Evolutionary conservation across 768 basidiomycete species (phyloP).

Genomic region (Aureoboletus auriporus): DNA sequence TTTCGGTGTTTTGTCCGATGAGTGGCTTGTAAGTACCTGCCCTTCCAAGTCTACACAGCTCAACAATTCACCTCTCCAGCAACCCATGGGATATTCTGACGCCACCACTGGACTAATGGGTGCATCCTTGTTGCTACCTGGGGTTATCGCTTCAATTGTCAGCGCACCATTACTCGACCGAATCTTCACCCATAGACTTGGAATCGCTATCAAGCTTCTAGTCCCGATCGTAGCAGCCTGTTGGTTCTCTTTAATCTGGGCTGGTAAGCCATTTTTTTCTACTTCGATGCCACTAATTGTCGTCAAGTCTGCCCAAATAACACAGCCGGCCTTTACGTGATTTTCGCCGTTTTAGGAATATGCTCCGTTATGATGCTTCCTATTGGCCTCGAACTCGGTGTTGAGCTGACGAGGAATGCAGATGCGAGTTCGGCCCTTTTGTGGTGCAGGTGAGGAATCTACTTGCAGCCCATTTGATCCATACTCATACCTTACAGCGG

Average conservation of each 20-base stretch:
- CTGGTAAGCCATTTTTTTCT: slow-evolving; percentile 42
- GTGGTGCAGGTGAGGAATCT: slow-evolving; percentile 61
- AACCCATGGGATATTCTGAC: slow-evolving; percentile 69
- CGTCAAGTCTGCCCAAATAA: slow-evolving; percentile 59
- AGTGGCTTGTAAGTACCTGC: slow-evolving; percentile 57
- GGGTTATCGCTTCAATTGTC: slow-evolving; percentile 63
- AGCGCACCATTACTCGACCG: slow-evolving; percentile 79
- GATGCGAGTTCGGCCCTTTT: slow-evolving; percentile 72
- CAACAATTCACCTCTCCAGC: slow-evolving; percentile 35
- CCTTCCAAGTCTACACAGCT: not conserved
- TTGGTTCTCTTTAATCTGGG: slow-evolving; percentile 82
- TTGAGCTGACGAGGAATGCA: slow-evolving; percentile 76
- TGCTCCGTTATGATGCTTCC: slow-evolving; percentile 69
- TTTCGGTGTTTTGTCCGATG: slow-evolving; percentile 61
- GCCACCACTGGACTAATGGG: slow-evolving; percentile 69
- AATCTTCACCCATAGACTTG: slow-evolving; percentile 73
- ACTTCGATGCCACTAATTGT: not conserved
- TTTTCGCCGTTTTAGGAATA: slow-evolving; percentile 68
- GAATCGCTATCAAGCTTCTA: slow-evolving; percentile 52
- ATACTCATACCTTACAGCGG: slow-evolving; percentile 38
- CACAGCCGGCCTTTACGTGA: slow-evolving; percentile 52
- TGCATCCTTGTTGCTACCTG: slow-evolving; percentile 61
- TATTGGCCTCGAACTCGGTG: slow-evolving; percentile 70
- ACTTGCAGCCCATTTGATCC: not conserved
- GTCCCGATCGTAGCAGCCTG: slow-evolving; percentile 56